A percentile compares a stretch with the other conserved stretches of the same genome.
Conservation (phyloP, 192 early-diverging fungal species). For the Podila minutissima region DNA sequence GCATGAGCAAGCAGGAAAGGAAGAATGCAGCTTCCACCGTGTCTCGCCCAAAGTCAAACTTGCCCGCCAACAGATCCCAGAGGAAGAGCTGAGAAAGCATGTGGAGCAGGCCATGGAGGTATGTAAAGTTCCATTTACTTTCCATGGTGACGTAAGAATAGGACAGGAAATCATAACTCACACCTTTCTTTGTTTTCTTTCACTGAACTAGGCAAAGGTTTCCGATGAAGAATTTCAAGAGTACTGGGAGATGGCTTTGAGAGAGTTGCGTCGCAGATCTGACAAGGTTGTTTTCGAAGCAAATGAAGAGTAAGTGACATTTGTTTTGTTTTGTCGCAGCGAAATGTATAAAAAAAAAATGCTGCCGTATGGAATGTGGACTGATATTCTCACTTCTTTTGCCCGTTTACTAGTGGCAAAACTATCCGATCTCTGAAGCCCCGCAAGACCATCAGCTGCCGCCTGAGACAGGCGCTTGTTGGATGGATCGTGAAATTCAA, state of each 20-base stretch:
- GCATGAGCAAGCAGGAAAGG: conserved; percentile 45
- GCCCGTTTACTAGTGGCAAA: conserved; percentile 21
- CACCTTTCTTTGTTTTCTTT: neutral
- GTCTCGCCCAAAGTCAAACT: conserved; percentile 9
- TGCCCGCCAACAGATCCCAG: conserved; percentile 22
- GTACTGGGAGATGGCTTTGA: conserved; percentile 50
- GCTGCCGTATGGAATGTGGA: neutral
- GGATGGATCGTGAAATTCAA: conserved; percentile 42
- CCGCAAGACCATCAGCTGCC: conserved; percentile 28
- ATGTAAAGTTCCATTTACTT: neutral
- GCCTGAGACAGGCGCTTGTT: conserved; percentile 27
- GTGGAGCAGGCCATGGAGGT: conserved; percentile 26
- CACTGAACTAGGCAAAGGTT: conserved; percentile 24
- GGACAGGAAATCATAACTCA: neutral
- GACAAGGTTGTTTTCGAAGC: conserved; percentile 32
- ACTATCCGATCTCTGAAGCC: conserved; percentile 33
- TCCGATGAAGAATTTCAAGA: conserved; percentile 45
- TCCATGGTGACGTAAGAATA: no score
- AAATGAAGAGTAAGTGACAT: neutral
- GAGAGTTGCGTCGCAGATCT: conserved; percentile 30
- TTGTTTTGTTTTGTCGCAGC: neutral
- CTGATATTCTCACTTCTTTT: neutral
- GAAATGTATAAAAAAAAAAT: neutral
- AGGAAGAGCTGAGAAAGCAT: conserved; percentile 35
- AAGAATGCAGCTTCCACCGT: conserved; percentile 42